A percentile compares a stretch with the other conserved stretches of the same genome.
Conservation (phyloP, 1,284 basidiomycete species). For the Ceraceosorus bombacis region DNA sequence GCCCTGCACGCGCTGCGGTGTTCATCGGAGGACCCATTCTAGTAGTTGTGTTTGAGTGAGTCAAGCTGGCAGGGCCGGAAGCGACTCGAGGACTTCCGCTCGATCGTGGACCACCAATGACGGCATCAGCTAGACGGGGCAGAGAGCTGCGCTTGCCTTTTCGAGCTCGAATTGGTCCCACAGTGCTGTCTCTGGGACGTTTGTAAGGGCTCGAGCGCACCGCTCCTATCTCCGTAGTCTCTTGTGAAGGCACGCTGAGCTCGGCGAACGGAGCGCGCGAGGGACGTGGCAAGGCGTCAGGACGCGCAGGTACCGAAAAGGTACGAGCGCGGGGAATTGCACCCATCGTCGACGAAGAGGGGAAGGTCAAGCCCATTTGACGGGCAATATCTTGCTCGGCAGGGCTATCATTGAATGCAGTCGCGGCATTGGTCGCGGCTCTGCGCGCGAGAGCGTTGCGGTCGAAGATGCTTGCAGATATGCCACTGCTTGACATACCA, state of each 20-base stretch:
- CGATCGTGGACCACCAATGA: too few relatives aligned
- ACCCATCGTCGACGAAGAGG: not conserved
- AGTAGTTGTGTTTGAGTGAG: too few relatives aligned
- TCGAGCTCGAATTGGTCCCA: not conserved
- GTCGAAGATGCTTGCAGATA: constrained; percentile 2
- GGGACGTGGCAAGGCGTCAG: not conserved
- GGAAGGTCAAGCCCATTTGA: not conserved
- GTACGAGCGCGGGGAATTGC: not conserved
- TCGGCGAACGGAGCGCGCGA: not conserved
- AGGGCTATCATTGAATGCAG: not conserved
- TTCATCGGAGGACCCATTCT: too few relatives aligned
- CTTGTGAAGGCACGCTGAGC: not conserved
- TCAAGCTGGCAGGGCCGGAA: too few relatives aligned
- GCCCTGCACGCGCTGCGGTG: too few relatives aligned
- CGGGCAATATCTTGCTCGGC: not conserved
- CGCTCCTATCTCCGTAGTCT: not conserved
- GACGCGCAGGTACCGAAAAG: not conserved
- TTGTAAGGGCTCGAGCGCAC: constrained; percentile 1
- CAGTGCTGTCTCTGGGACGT: not conserved
- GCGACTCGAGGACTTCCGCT: too few relatives aligned
- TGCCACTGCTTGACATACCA: not conserved
- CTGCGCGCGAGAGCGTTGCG: constrained; percentile 6
- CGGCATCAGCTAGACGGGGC: not conserved
- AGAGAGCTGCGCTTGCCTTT: not conserved
- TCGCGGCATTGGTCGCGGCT: not conserved